Conservation (phyloP, 345 rosid species). For the Brassica juncea region DNA sequence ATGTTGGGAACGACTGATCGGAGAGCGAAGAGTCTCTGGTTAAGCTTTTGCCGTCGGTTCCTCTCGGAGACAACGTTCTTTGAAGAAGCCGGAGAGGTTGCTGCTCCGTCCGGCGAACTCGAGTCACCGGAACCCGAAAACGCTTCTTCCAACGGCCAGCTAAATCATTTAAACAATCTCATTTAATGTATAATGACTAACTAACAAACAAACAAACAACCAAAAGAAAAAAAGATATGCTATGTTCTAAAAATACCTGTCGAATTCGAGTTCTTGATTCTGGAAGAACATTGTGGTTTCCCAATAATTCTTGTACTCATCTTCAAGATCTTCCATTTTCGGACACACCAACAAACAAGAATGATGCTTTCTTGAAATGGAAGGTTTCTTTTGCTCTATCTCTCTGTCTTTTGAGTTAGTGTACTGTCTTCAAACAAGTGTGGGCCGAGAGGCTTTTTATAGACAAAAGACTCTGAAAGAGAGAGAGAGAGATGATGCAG, state of each 20-base stretch:
- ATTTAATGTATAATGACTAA: not conserved
- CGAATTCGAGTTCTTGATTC: constrained; percentile 57
- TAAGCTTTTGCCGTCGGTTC: constrained; percentile 82
- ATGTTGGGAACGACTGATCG: constrained; percentile 80
- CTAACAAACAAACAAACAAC: not conserved
- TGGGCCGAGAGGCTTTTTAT: constrained; percentile 37
- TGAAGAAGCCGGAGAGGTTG: constrained; percentile 59
- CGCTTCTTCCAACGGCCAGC: constrained; percentile 58
- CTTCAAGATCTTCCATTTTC: constrained; percentile 36
- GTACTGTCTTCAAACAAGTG: constrained; percentile 26
- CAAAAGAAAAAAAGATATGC: not conserved
- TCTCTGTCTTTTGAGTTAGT: constrained; percentile 17
- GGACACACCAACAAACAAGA: constrained; percentile 3
- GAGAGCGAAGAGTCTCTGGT: constrained; percentile 81
- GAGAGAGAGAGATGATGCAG: not conserved
- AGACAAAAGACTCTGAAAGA: constrained; percentile 25
- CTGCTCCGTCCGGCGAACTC: constrained; percentile 90
- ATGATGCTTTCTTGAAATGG: constrained; percentile 37
- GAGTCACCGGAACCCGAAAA: constrained; percentile 69
- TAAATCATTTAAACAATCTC: constrained; percentile 19
- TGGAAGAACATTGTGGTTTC: constrained; percentile 69
- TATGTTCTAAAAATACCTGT: constrained; percentile 34
- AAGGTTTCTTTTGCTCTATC: constrained; percentile 14
- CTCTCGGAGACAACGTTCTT: constrained; percentile 89
- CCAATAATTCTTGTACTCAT: constrained; percentile 66